Base-by-base conservation (phyloP, 1,284 basidiomycete genomes). In the Cryptococcus neoformans region DNA sequence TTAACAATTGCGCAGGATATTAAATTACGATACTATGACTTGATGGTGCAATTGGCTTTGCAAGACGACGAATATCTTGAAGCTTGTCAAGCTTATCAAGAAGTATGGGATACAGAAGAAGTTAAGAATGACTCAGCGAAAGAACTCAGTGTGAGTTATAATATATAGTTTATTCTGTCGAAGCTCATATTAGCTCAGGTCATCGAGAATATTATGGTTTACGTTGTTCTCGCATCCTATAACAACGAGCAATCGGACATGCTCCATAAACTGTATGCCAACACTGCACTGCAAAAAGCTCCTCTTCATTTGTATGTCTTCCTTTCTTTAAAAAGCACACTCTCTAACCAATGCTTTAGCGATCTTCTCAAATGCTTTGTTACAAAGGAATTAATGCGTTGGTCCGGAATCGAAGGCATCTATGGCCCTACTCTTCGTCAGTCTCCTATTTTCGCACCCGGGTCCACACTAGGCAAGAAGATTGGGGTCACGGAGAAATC, bases 211-310 rank as follows among this genome's bases (percentile, higher is more conserved):
- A 92, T 98, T 57, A 87, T 96, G 55, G 93, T 92, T 78, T 99
- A 96, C 72, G 85, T 97, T 53, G 86, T 97, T 21, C 85, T 99
- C 53, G 89, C 93, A 0, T 87, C 94, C 6, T 90, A 96, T 75
- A 89, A 89, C 77, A 98, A 99, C 75, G 96, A 99, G 77, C 96
- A 99, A 78, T 91, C 87, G 12, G 94, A 99, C 74, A 91, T 99
- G 86, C 81, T 99, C 54, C 87, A 97, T 68, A 88, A 92, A 67
- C 40, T 41, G 35, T 92, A 85, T 69, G 81, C 81, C 56, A 85
- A 95, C 76, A 82, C 90, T 50, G 87, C 86, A 41, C 78, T 98
- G 46, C 80, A 84, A 58, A 90, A 88, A 69, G 82, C 95, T 44
- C 87, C 92, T 54, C 83, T 93, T 53, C 89, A 96, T 70, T 88